Evolutionary conservation across 2,329 filamentous ascomycete genomes (phyloP), one percentile per base, ranked within the genome.

Genomic region (Ciborinia camelliae): DNA sequence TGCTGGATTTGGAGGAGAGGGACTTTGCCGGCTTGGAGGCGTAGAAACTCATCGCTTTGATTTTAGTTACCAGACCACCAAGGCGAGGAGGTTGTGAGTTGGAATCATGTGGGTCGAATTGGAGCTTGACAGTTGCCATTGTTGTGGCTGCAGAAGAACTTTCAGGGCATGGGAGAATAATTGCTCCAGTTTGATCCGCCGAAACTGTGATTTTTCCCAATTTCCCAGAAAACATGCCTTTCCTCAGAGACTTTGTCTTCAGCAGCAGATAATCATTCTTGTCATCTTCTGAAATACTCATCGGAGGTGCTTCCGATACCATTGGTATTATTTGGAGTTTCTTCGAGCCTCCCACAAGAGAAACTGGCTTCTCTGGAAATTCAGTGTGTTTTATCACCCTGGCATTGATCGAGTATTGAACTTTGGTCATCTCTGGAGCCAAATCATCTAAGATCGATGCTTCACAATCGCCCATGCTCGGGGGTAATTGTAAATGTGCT

Each of bases 141-240:
- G 72, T 74, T 15, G 69, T 71, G 20, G 68, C 54, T 20, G 66
- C 65, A 14, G 53, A 48, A 3, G 63, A 57, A 1, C 48, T 62
- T n/a, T 66, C 62, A 35, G 72, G 70, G n/a, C 71, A 55, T 48
- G 71, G 69, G 14, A 74, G 69, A n/a, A 72, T 62, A 18, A 76
- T 65, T 6, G 74, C 72, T 30, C 66, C 62, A 15, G 74, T 68
- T 65, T 76, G 74, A 8, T 66, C 67, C 30, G 73, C 69, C 12
- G 72, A 71, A 23, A 73, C 70, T 0, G 73, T 75, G 50, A 76
- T 73, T 26, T 67, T 72, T 51, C 74, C 74, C 2, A 76, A 65
- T 57, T 73, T 74, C 14, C 74, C 74, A 30, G 73, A 74, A 54
- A 76, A 76, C 35, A 76, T 64, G 2, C 74, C 73, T 51, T 75